These are phyloP conservation scores for Phaeoacremonium minimum DNA, from an alignment of 2,329 filamentous ascomycete species.

Conservation along the genomic window DNA sequence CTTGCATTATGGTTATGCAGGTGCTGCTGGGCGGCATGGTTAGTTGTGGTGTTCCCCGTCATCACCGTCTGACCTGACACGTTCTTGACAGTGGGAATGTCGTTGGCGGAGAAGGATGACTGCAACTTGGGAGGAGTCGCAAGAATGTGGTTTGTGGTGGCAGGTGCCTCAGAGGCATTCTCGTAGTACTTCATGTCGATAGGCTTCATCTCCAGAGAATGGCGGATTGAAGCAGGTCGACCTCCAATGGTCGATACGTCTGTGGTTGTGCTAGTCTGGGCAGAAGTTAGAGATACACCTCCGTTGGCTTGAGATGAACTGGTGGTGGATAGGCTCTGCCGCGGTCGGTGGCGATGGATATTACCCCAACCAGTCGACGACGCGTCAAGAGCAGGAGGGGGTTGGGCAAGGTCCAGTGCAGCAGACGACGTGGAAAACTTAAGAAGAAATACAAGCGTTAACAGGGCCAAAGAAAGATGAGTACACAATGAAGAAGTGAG, in stretches of 20 bases:
- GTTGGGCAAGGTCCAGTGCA: constrained; percentile 73
- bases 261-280: constrained; percentile 28
- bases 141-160: constrained; percentile 47
- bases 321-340: constrained; percentile 52
- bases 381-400: constrained; percentile 58
- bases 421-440: constrained; percentile 77
- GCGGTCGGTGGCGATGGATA: constrained; percentile 65
- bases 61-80: constrained; percentile 44
- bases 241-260: constrained; percentile 43
- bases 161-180: constrained; percentile 29
- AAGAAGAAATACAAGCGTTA: constrained; percentile 13
- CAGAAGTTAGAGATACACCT: constrained; percentile 26
- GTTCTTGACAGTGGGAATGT: constrained; percentile 81
- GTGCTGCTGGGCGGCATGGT: constrained; percentile 58
- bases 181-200: constrained; percentile 45
- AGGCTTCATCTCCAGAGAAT: constrained; percentile 52
- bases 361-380: constrained; percentile 52
- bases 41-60: constrained; percentile 42
- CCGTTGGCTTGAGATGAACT: constrained; percentile 30
- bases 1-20: constrained; percentile 78
- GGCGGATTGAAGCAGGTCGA: constrained; percentile 45
- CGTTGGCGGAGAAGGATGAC: constrained; percentile 85
- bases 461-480: constrained; percentile 7
- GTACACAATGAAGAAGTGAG: not conserved
- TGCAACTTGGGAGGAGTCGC: constrained; percentile 70